Evolutionary conservation across 805 yeast species (phyloP).

Genomic region (Brettanomyces anomalus): DNA sequence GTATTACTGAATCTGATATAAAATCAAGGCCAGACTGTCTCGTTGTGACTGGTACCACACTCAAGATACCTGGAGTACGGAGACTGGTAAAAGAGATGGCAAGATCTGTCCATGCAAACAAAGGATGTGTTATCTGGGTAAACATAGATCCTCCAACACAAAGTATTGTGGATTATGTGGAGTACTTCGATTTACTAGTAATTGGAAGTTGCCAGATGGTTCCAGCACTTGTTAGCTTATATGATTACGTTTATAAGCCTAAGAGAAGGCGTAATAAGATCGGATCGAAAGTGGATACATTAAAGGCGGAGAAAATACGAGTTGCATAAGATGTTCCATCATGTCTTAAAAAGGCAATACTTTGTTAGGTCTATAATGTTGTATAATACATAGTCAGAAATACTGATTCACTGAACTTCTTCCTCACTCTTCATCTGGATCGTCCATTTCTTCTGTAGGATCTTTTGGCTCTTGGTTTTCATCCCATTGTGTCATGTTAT

Average conservation of each 20-base stretch:
- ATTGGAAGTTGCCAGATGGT: constrained; percentile 59
- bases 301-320: background rate
- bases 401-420: background rate
- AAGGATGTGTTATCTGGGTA: constrained; percentile 55
- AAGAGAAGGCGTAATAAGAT: constrained; percentile 6
- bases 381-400: background rate
- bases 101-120: constrained; percentile 43
- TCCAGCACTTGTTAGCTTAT: constrained; percentile 25
- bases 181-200: constrained; percentile 47
- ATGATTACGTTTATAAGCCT: constrained; percentile 16
- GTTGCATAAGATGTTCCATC: background rate
- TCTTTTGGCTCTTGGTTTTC: constrained; percentile 96
- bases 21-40: constrained; percentile 64
- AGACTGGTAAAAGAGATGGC: constrained; percentile 54
- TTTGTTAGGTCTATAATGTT: background rate
- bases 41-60: constrained; percentile 75
- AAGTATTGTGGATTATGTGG: constrained; percentile 40
- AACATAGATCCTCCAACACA: constrained; percentile 47
- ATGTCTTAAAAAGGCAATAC: background rate
- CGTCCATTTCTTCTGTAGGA: constrained; percentile 69
- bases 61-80: constrained; percentile 70
- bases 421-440: constrained; percentile 22
- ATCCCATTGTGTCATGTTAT: constrained; percentile 96
- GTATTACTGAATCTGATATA: constrained; percentile 59
- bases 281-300: background rate